Evolutionary conservation across 1,284 basidiomycete species (phyloP).

Genomic region (Marasmius fiardii): DNA sequence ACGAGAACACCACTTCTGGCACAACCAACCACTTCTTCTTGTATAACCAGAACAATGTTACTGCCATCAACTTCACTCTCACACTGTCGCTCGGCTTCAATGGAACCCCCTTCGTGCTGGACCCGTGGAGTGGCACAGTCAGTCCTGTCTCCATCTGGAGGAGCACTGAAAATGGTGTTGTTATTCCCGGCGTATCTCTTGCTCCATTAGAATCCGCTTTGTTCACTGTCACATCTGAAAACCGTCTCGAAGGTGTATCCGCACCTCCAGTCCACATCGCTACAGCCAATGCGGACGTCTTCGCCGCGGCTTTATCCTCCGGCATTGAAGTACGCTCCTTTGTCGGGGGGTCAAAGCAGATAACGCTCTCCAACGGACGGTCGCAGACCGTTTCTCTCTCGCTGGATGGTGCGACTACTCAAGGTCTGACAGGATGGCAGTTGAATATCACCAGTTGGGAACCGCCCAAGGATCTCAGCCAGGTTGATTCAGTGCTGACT

Average conservation of each 20-base stretch:
- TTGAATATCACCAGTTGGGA: slow-evolving; percentile 17
- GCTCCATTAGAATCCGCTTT: slow-evolving; percentile 12
- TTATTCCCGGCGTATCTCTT: slow-evolving; percentile 15
- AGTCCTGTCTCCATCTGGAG: slow-evolving; percentile 14
- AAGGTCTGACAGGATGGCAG: slow-evolving; percentile 13
- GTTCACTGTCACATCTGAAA: slow-evolving; percentile 13
- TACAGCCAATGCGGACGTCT: background rate
- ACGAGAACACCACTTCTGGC: slow-evolving; percentile 4
- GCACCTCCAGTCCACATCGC: slow-evolving; percentile 8
- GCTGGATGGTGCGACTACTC: slow-evolving; percentile 9
- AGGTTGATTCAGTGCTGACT: slow-evolving; percentile 8
- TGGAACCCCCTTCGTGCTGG: slow-evolving; percentile 16
- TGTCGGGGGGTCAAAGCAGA: slow-evolving; percentile 8
- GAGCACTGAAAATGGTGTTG: slow-evolving; percentile 8
- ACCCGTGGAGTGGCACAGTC: slow-evolving; percentile 15
- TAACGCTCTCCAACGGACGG: slow-evolving; percentile 10
- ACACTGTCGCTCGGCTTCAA: slow-evolving; percentile 12
- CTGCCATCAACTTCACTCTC: slow-evolving; percentile 14
- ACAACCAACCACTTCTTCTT: slow-evolving; percentile 14
- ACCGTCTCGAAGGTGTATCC: slow-evolving; percentile 13
- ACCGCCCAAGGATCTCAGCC: slow-evolving; percentile 14
- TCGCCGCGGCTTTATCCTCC: slow-evolving; percentile 8
- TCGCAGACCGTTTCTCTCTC: slow-evolving; percentile 11
- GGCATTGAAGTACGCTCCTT: slow-evolving; percentile 14
- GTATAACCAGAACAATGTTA: slow-evolving; percentile 13